A percentile compares a stretch with the other conserved stretches of the same genome.
Conservation (phyloP, 768 basidiomycete genomes). For the Lentinula sp. region DNA sequence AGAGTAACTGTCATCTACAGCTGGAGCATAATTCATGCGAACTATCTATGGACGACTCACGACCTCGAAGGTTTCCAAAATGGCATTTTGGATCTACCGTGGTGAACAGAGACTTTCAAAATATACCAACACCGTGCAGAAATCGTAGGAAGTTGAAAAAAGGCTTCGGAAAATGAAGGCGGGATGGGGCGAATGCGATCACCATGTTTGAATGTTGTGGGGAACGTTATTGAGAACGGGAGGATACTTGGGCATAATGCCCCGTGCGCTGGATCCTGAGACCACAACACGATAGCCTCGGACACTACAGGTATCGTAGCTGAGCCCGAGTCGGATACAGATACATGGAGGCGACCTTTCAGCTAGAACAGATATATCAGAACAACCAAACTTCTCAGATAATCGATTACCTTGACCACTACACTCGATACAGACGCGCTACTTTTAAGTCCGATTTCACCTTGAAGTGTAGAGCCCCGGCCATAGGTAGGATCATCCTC, state of each 20-base stretch:
- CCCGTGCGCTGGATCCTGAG: constrained; percentile 13
- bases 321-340: constrained; percentile 28
- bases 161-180: constrained; percentile 31
- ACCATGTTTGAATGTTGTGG: constrained; percentile 22
- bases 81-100: constrained; percentile 14
- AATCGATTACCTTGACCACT: constrained; percentile 25
- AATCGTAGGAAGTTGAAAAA: constrained; percentile 22
- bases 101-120: constrained; percentile 24
- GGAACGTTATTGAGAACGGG: constrained; percentile 30
- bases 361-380: constrained; percentile 17
- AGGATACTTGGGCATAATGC: constrained; percentile 30
- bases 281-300: constrained; percentile 24
- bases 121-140: constrained; percentile 26
- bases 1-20: constrained; percentile 26
- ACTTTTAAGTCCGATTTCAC: constrained; percentile 27
- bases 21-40: not conserved
- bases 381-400: not conserved
- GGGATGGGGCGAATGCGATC: constrained; percentile 25
- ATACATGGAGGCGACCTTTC: constrained; percentile 27
- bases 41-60: constrained; percentile 16
- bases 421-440: constrained; percentile 25
- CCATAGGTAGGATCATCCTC: constrained; percentile 27
- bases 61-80: constrained; percentile 30
- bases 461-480: constrained; percentile 24
- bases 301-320: constrained; percentile 21